Evolutionary conservation across 2,329 filamentous ascomycete genomes (phyloP), one percentile per base, ranked within the genome.

Genomic region (Pestalotiopsis sp.): DNA sequence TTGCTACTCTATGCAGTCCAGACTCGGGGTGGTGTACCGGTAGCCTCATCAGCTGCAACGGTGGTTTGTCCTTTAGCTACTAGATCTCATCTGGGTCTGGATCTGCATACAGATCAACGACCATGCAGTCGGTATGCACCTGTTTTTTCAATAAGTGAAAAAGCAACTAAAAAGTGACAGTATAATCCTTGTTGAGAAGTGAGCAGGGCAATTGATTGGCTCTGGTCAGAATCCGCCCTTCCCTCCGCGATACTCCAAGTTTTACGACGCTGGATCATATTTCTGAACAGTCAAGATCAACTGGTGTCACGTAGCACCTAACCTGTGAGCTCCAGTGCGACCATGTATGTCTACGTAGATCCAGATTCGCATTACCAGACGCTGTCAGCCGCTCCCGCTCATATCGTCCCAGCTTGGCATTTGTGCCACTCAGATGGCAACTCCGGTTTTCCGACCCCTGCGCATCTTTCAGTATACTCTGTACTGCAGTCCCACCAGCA

Each of bases 1-100:
- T 72, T 17, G 67, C 65, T 4, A 70, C 66, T 36, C 56, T 72
- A 4, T 73, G 70, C 20, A 68, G 67, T 49, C 71, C 71, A 3
- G 71, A 73, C 36, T 62, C 69, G 13, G 71, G 68, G 0, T 72
- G 72, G 70, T 70, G 69, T 57, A 72, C 70, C 13, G 70, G 70
- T 1, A 70, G 68, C n/a, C 20, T 72, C 7, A 65, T 72, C 38
- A 69, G 70, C n/a, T 68, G 69, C 45, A 73, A 73, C n/a, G 72
- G 70, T 4, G 72, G 70, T 6, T 14, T 70, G n/a, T 45, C 65
- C 2, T 72, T 71, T 60, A 70, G 71, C 27, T 66, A 61, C n/a
- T 71, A 68, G 23, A 52, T 52, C 14, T 36, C 14, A 52, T n/a
- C 17, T n/a, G 45, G 17, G 45, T 9, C 7, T 20, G 45, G 45